Evolutionary conservation across 371 early-diverging fungal species (phyloP), one percentile per base, ranked within the genome.

Genomic region (Lichtheimia ramosa): DNA sequence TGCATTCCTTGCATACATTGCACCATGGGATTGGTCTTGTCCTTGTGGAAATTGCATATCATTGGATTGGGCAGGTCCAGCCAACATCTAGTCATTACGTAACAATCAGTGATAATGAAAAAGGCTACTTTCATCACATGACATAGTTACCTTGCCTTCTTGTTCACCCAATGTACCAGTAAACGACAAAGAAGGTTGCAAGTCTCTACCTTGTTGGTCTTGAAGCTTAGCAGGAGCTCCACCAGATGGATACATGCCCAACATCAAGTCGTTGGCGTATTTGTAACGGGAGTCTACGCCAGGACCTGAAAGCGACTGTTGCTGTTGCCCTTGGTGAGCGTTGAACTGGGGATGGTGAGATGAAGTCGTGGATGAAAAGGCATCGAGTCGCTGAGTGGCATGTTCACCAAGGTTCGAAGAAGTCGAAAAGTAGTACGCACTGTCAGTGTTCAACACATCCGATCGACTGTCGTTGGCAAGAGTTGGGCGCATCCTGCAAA

Each of bases 181-280:
- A 54, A 83, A 70, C 15, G 90, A 83, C 61, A 91, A 77, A 28
- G 92, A 91, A 40, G 62, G 68, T 12, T 87, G 62, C 48, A 84
- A 86, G 62, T 87, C 89, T 25, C 25, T 25, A 69, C 85, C 81
- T 63, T 89, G 89, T 54, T 87, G 88, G 41, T 77, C 74, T 54
- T 89, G 86, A 68, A 92, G 89, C 56, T 86, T 85, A 34, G 83
- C 71, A 25, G 89, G 84, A 25, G 87, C 56, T 25, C 74, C 84
- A 40, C 73, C 74, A 5, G 86, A 84, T 42, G 78, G 83, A 69
- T 83, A 92, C 52, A 92, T 77, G 24, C 82, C 79, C 16, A 92
- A 75, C 91, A 91, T 90, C 51, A 82, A 77, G 24, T 89, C 91
- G 62, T 87, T 89, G 16, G 88, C 83, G 70, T 90, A 92, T 79